These are phyloP conservation scores for Suhomyces bokatorum DNA, from an alignment of 1,139 yeast species.

Conservation along the genomic window DNA sequence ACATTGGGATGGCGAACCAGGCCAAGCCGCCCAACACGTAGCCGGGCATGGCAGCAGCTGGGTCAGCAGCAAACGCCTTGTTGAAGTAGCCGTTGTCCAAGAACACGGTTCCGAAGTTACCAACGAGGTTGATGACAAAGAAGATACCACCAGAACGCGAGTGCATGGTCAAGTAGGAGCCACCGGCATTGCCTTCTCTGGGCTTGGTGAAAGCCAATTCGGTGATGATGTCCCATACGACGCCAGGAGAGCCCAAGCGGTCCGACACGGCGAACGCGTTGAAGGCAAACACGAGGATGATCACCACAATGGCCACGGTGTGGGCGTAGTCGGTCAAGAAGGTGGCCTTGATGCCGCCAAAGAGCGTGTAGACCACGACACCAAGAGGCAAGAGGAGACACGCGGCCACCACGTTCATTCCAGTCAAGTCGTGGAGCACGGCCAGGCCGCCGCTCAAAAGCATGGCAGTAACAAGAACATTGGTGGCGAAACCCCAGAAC, in stretches of 20 bases:
- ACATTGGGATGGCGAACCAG: slow-evolving; percentile 89
- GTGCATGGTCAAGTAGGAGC: slow-evolving; percentile 75
- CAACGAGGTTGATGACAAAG: slow-evolving; percentile 78
- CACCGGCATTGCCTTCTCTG: slow-evolving; percentile 72
- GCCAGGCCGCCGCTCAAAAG: slow-evolving; percentile 85
- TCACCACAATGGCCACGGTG: slow-evolving; percentile 60
- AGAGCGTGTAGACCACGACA: slow-evolving; percentile 76
- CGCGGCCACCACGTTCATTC: slow-evolving; percentile 81
- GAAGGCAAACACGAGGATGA: slow-evolving; percentile 63
- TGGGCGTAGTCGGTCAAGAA: slow-evolving; percentile 86
- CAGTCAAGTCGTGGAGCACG: slow-evolving; percentile 72
- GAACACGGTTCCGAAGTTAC: slow-evolving; percentile 87
- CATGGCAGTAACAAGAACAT: slow-evolving; percentile 85
- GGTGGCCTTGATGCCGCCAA: slow-evolving; percentile 90
- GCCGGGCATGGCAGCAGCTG: slow-evolving; percentile 86
- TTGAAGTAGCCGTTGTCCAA: slow-evolving; percentile 90
- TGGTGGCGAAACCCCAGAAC: slow-evolving; percentile 83
- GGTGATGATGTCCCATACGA: slow-evolving; percentile 68
- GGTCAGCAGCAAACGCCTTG: slow-evolving; percentile 84
- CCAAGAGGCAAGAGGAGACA: slow-evolving; percentile 81
- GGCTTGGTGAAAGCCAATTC: slow-evolving; percentile 60
- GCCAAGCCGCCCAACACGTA: slow-evolving; percentile 87
- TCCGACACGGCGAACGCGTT: slow-evolving; percentile 60
- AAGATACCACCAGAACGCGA: slow-evolving; percentile 79
- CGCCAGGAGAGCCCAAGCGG: slow-evolving; percentile 77